A percentile compares a stretch with the other conserved stretches of the same genome.
Evolutionary conservation across 192 early-diverging fungal genomes (phyloP).

Genomic region (Backusella circina): DNA sequence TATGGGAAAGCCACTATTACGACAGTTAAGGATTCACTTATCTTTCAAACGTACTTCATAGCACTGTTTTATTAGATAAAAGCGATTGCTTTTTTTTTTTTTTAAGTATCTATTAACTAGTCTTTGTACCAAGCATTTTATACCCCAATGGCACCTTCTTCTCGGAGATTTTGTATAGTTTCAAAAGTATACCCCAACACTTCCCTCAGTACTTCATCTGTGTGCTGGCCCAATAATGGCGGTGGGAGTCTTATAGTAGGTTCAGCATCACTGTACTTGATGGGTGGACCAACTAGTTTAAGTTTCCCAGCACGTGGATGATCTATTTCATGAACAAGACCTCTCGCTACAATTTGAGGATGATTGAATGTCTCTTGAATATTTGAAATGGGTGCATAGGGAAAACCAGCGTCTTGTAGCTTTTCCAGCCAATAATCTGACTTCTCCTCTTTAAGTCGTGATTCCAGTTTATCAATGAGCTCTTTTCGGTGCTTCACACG

Average conservation of each 20-base stretch:
- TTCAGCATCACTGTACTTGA: constrained; percentile 69
- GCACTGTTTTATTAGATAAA: too few species aligned
- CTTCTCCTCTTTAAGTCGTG: constrained; percentile 40
- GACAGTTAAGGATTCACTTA: too few species aligned
- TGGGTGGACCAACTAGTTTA: constrained; percentile 68
- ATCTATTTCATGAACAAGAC: constrained; percentile 75
- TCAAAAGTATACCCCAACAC: constrained; percentile 61
- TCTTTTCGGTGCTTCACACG: constrained; percentile 72
- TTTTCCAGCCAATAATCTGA: constrained; percentile 61
- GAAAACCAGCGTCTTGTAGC: constrained; percentile 68
- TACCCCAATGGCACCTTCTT: constrained; percentile 34
- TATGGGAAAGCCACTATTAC: too few species aligned
- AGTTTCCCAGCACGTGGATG: constrained; percentile 81
- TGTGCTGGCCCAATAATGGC: constrained; percentile 85
- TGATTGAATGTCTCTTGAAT: constrained; percentile 78
- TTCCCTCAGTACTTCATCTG: constrained; percentile 62
- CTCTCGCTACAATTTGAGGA: constrained; percentile 63
- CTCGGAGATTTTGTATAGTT: constrained; percentile 47
- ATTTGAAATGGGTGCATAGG: constrained; percentile 82
- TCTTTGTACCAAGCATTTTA: not conserved
- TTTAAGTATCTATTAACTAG: not conserved
- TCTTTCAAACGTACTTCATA: too few species aligned
- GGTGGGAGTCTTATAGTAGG: constrained; percentile 73
- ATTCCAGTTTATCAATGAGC: constrained; percentile 56
- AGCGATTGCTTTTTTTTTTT: too few species aligned